Evolutionary conservation across 768 basidiomycete genomes (phyloP).

Genomic region (Austroboletus eburneus): DNA sequence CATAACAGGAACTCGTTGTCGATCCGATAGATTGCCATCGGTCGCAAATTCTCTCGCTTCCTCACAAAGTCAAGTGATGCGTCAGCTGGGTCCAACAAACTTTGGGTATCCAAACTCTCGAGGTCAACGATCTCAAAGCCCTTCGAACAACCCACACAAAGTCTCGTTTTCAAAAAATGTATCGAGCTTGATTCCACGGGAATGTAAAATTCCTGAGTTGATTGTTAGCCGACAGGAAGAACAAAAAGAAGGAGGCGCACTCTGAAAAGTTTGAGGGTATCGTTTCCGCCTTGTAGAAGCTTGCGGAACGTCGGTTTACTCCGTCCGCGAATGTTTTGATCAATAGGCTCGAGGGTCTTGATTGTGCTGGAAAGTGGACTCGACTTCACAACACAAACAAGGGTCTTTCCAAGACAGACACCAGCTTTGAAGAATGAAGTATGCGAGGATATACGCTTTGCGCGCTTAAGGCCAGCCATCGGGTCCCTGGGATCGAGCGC

Average conservation of each 20-base stretch:
- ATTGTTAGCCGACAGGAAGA: not conserved
- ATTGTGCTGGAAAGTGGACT: slow-evolving; percentile 94
- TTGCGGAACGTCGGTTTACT: slow-evolving; percentile 93
- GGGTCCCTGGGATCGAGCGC: slow-evolving; percentile 89
- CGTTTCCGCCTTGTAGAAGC: slow-evolving; percentile 89
- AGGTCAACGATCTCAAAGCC: slow-evolving; percentile 99
- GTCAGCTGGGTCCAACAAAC: slow-evolving; percentile 89
- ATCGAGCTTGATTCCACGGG: slow-evolving; percentile 96
- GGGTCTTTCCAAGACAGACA: slow-evolving; percentile 80
- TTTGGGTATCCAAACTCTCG: slow-evolving; percentile 95
- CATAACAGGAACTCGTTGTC: slow-evolving; percentile 96
- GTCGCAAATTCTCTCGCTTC: slow-evolving; percentile 81
- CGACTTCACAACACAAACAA: slow-evolving; percentile 97
- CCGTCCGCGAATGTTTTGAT: slow-evolving; percentile 74
- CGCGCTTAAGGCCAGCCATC: slow-evolving; percentile 84
- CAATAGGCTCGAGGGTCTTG: slow-evolving; percentile 95
- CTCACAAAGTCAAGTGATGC: slow-evolving; percentile 89
- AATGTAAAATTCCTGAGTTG: slow-evolving; percentile 89
- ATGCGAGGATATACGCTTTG: slow-evolving; percentile 92
- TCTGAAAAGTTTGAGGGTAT: slow-evolving; percentile 88
- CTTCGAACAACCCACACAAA: slow-evolving; percentile 95
- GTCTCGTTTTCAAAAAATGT: slow-evolving; percentile 94
- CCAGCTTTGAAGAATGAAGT: slow-evolving; percentile 99
- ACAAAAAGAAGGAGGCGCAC: slow-evolving; percentile 36
- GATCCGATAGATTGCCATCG: slow-evolving; percentile 95